Evolutionary conservation across 306 rosid genomes (phyloP).

Genomic region (Neltuma alba): DNA sequence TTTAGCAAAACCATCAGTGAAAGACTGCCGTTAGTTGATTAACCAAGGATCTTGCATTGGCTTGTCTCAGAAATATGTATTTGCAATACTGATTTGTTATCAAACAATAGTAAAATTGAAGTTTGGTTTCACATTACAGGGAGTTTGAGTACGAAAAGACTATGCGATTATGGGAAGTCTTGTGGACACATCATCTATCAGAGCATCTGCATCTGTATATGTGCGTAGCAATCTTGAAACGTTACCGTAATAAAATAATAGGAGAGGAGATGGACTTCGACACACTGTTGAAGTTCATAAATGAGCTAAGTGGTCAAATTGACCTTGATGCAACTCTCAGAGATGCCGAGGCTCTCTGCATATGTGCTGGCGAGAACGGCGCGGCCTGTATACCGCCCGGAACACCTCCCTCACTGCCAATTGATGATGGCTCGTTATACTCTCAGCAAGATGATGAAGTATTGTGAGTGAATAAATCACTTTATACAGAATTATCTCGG

Average conservation of each 20-base stretch:
- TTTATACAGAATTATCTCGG: not conserved
- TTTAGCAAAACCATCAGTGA: not conserved
- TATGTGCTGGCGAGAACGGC: constrained; percentile 91
- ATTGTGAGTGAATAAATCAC: not conserved
- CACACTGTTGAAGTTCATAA: constrained; percentile 88
- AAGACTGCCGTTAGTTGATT: not conserved
- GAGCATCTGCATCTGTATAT: constrained; percentile 94
- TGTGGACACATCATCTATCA: constrained; percentile 87
- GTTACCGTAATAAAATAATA: constrained; percentile 72
- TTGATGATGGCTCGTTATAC: constrained; percentile 65
- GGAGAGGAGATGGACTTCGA: constrained; percentile 97
- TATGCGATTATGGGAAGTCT: constrained; percentile 89
- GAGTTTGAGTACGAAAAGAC: constrained; percentile 81
- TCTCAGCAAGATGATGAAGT: constrained; percentile 57
- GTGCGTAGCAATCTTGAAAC: constrained; percentile 86
- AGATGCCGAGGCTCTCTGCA: constrained; percentile 91
- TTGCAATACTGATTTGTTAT: not conserved
- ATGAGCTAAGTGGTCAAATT: constrained; percentile 85
- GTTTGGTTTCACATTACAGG: constrained; percentile 49
- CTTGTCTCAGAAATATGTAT: constrained; percentile 9
- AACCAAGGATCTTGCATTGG: not conserved
- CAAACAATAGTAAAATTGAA: constrained; percentile 12
- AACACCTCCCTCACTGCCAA: constrained; percentile 91
- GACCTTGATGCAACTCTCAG: constrained; percentile 80
- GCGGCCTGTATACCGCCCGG: constrained; percentile 94